These are phyloP conservation scores for Aureobasidium uvarum DNA, from an alignment of 2,329 filamentous ascomycete genomes.

Conservation along the genomic window DNA sequence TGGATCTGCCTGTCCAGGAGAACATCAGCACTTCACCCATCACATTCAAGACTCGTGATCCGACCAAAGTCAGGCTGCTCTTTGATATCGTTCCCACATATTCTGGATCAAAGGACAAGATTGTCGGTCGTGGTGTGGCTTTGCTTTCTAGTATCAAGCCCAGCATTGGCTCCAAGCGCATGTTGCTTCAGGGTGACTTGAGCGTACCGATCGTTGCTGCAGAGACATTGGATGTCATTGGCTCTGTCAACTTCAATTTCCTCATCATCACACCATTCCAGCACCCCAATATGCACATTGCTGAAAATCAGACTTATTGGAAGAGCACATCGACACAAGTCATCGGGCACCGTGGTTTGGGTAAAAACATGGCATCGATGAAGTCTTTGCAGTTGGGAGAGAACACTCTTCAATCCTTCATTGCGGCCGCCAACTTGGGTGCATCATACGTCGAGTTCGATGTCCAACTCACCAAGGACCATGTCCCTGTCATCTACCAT, in stretches of 20 bases:
- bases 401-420: slow-evolving; percentile 94
- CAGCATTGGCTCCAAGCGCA: slow-evolving; percentile 77
- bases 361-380: slow-evolving; percentile 82
- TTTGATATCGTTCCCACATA: slow-evolving; percentile 98
- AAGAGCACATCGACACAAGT: slow-evolving; percentile 88
- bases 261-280: slow-evolving; percentile 90
- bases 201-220: slow-evolving; percentile 87
- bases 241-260: slow-evolving; percentile 95
- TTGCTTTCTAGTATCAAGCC: slow-evolving; percentile 83
- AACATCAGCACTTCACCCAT: slow-evolving; percentile 93
- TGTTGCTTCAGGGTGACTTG: slow-evolving; percentile 87
- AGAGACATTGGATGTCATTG: slow-evolving; percentile 82
- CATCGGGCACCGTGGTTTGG: slow-evolving; percentile 70
- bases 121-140: slow-evolving; percentile 85
- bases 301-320: slow-evolving; percentile 92
- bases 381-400: slow-evolving; percentile 91
- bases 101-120: slow-evolving; percentile 73
- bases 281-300: slow-evolving; percentile 91
- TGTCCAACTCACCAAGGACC: slow-evolving; percentile 97
- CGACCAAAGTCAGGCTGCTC: slow-evolving; percentile 77
- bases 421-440: slow-evolving; percentile 89
- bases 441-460: slow-evolving; percentile 73
- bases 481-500: slow-evolving; percentile 97
- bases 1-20: slow-evolving; percentile 91
- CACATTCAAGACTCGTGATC: slow-evolving; percentile 77